Evolutionary conservation across 75 land plant species (phyloP).

Genomic region (Picea glauca): DNA sequence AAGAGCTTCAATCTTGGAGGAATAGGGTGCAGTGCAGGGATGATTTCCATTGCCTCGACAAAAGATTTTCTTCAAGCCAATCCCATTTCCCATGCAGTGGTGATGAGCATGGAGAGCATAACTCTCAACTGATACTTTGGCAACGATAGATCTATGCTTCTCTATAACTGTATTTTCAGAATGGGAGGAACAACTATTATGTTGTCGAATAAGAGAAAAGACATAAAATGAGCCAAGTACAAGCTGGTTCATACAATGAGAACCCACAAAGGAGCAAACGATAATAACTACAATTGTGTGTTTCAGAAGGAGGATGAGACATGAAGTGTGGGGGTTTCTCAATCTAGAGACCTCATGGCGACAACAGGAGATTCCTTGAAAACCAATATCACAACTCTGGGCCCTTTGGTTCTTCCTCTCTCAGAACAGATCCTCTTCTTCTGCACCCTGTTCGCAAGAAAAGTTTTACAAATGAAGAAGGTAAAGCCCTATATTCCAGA

Average conservation of each 20-base stretch:
- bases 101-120: slow-evolving; percentile 50
- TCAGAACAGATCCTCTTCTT: no score
- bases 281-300: slow-evolving; percentile 22
- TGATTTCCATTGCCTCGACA: slow-evolving; percentile 43
- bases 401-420: background rate
- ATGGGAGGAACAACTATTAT: slow-evolving; percentile 8
- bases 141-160: slow-evolving; percentile 36
- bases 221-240: slow-evolving; percentile 25
- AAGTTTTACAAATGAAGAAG: no score
- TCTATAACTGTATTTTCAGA: slow-evolving; percentile 7
- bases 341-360: slow-evolving; percentile 28
- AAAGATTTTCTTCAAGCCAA: slow-evolving; percentile 36
- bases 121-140: slow-evolving; percentile 48
- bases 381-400: slow-evolving; percentile 45
- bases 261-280: slow-evolving; percentile 52
- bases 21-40: slow-evolving; percentile 14
- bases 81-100: slow-evolving; percentile 31
- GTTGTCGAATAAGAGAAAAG: slow-evolving; percentile 22
- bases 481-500: no score
- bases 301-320: slow-evolving; percentile 5
- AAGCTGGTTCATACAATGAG: slow-evolving; percentile 40
- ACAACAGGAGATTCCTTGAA: slow-evolving; percentile 40
- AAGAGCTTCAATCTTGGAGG: slow-evolving; percentile 38
- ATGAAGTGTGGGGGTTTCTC: slow-evolving; percentile 22
- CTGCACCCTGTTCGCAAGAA: no score